Conservation (phyloP, 768 basidiomycete genomes). For the Boletus patriciae region DNA sequence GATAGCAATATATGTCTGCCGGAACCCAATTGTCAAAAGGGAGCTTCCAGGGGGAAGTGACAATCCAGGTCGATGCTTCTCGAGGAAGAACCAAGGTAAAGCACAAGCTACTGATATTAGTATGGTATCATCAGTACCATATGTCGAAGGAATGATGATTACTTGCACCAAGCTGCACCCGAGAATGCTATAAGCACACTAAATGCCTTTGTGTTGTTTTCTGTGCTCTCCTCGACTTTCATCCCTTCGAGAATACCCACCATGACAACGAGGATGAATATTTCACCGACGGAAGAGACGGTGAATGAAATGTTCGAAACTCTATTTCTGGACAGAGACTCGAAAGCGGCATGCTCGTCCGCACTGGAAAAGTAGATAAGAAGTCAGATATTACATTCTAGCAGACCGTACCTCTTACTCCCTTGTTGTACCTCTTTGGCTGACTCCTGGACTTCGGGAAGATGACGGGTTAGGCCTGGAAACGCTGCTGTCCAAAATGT, state of each 20-base stretch:
- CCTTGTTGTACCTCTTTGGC: constrained; percentile 39
- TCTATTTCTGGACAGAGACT: constrained; percentile 68
- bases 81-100: constrained; percentile 71
- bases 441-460: constrained; percentile 66
- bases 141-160: neutral
- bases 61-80: constrained; percentile 68
- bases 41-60: constrained; percentile 53
- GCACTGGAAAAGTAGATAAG: constrained; percentile 27
- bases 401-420: constrained; percentile 44
- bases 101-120: constrained; percentile 54
- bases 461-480: constrained; percentile 68
- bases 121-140: neutral
- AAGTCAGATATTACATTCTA: neutral
- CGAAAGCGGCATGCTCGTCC: constrained; percentile 52
- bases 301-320: constrained; percentile 77
- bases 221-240: constrained; percentile 56
- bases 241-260: constrained; percentile 72
- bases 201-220: constrained; percentile 75
- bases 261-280: constrained; percentile 69
- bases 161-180: constrained; percentile 72
- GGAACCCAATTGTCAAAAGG: constrained; percentile 64
- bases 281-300: constrained; percentile 66
- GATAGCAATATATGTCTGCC: constrained; percentile 62
- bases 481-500: constrained; percentile 88
- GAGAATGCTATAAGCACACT: constrained; percentile 78